phyloP scores from a whole-genome alignment of 345 rosid species.

The Balakata baccata region DNA sequence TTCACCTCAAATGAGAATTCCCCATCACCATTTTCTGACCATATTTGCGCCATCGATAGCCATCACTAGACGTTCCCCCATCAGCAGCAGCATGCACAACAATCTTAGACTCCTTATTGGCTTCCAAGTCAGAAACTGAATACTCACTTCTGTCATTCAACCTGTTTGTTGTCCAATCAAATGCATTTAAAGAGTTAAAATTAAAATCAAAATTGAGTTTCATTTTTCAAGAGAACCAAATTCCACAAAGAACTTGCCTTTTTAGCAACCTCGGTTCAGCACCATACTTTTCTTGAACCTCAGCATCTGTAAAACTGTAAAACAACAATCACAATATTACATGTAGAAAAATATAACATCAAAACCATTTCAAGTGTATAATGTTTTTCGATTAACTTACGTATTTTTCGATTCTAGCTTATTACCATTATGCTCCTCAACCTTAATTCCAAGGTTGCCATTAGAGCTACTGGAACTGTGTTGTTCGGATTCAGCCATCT shows the following conservation, averaged over 20 bases:
- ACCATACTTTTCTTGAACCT: constrained; percentile 14
- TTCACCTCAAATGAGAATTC: constrained; percentile 20
- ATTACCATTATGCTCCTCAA: constrained; percentile 5
- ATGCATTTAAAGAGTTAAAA: not conserved
- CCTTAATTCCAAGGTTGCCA: constrained; percentile 9
- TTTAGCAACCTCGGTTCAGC: constrained; percentile 5
- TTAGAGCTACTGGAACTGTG: constrained; percentile 24
- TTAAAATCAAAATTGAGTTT: not conserved
- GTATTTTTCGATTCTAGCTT: constrained; percentile 1
- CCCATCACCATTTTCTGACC: constrained; percentile 32
- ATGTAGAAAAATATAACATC: not conserved
- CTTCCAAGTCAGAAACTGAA: constrained; percentile 3
- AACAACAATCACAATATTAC: not conserved
- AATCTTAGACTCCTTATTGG: constrained; percentile 8
- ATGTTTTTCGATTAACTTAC: constrained; percentile 14
- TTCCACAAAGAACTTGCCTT: constrained; percentile 2
- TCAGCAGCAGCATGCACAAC: constrained; percentile 20
- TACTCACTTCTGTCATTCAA: not conserved
- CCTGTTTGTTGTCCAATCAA: constrained; percentile 7
- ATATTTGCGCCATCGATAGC: constrained; percentile 30
- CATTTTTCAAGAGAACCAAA: not conserved
- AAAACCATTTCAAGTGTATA: not conserved
- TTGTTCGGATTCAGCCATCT: constrained; percentile 17
- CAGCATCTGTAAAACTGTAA: not conserved
- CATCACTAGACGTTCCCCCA: constrained; percentile 20